Percentiles rank a stretch among this genome's conserved stretches.
Evolutionary conservation across 176 grass and related monocot genomes (phyloP).

Genomic region (Avena atlantica): DNA sequence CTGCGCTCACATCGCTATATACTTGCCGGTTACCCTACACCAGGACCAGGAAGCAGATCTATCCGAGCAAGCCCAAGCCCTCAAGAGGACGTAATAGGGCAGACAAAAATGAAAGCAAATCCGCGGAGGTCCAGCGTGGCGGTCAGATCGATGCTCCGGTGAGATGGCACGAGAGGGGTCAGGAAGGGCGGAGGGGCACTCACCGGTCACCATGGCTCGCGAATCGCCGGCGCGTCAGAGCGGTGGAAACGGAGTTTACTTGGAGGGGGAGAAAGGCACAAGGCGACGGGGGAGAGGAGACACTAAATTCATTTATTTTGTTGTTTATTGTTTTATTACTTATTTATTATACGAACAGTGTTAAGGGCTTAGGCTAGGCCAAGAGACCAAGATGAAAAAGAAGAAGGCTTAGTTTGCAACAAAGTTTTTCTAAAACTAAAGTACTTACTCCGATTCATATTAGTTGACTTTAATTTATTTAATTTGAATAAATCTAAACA

Average conservation of each 20-base stretch:
- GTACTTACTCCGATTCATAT: too few relatives aligned
- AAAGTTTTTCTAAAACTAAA: too few relatives aligned
- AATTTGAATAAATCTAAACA: too few relatives aligned
- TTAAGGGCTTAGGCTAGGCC: not conserved
- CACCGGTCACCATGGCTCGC: slow-evolving; percentile 72
- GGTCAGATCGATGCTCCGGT: slow-evolving; percentile 22
- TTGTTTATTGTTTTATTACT: not conserved
- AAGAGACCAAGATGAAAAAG: not conserved
- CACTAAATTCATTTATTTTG: slow-evolving; percentile 3
- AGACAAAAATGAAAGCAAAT: not conserved
- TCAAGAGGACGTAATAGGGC: not conserved
- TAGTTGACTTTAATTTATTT: too few relatives aligned
- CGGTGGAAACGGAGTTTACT: slow-evolving; percentile 52
- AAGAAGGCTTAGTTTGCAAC: too few relatives aligned
- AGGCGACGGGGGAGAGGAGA: not conserved
- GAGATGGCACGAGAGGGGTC: not conserved
- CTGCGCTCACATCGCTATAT: not conserved
- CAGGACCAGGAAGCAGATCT: slow-evolving; percentile 24
- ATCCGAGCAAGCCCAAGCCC: not conserved
- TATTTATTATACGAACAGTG: not conserved
- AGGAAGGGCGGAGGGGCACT: slow-evolving; percentile 15
- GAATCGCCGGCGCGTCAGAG: slow-evolving; percentile 34
- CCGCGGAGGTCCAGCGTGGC: not conserved
- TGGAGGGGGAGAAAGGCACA: slow-evolving; percentile 64
- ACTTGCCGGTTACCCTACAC: not conserved